A percentile compares a stretch with the other conserved stretches of the same genome.
Evolutionary conservation across 2,329 filamentous ascomycete species (phyloP).

Genomic region (Ophiostoma angusticollis): DNA sequence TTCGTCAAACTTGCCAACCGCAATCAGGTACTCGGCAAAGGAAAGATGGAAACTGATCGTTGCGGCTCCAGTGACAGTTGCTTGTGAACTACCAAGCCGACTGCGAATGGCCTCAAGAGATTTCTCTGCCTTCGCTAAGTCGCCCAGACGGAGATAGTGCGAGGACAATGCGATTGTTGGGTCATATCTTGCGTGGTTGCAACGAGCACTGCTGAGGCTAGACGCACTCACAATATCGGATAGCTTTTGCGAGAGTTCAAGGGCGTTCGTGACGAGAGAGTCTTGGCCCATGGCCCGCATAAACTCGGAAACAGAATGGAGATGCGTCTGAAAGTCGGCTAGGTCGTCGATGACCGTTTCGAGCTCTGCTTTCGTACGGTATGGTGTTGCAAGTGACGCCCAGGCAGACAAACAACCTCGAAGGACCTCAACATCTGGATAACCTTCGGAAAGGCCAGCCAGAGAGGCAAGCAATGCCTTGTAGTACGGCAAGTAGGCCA

Average conservation of each 20-base stretch:
- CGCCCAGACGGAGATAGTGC: slow-evolving; percentile 42
- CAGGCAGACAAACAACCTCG: slow-evolving; percentile 29
- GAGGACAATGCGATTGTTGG: slow-evolving; percentile 36
- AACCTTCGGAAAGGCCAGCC: slow-evolving; percentile 28
- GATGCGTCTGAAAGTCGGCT: slow-evolving; percentile 33
- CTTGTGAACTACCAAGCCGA: slow-evolving; percentile 27
- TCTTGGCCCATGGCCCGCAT: slow-evolving; percentile 38
- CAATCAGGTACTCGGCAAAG: slow-evolving; percentile 61
- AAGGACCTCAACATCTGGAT: slow-evolving; percentile 22
- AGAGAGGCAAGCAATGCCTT: slow-evolving; percentile 32
- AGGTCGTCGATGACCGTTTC: slow-evolving; percentile 36
- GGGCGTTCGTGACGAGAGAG: slow-evolving; percentile 30
- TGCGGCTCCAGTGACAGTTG: slow-evolving; percentile 23
- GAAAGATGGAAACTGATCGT: slow-evolving; percentile 50
- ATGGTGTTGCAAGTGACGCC: slow-evolving; percentile 28
- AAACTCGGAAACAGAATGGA: slow-evolving; percentile 38
- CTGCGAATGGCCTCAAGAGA: slow-evolving; percentile 45
- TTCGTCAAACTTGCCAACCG: slow-evolving; percentile 51
- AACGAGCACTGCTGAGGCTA: background rate
- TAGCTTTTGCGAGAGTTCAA: slow-evolving; percentile 33
- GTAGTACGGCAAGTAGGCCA: slow-evolving; percentile 35
- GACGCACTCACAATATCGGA: slow-evolving; percentile 19
- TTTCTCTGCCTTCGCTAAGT: slow-evolving; percentile 35
- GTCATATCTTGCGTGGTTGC: slow-evolving; percentile 28
- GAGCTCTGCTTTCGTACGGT: slow-evolving; percentile 28